Evolutionary conservation across 106 monocot species (phyloP), one percentile per base, ranked within the genome.

Genomic region (Dactylorhiza incarnata): DNA sequence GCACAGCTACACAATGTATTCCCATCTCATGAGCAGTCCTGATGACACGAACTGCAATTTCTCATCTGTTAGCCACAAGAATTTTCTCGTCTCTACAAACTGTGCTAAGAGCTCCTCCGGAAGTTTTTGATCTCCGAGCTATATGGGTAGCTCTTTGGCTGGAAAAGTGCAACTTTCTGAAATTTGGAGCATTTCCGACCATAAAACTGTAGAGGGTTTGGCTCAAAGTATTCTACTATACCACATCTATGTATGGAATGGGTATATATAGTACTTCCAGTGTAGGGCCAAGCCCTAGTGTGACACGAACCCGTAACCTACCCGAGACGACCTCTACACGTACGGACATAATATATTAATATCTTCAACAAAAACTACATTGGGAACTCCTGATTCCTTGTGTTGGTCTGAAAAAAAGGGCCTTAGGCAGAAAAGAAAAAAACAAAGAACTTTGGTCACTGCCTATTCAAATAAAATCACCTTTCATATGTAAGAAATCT

Each of bases 21-120:
- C 95, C 95, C 95, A 95, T 95, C 79, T 95, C 95, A 72, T 95
- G 95, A 72, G 95, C 95, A 76, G 92, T 95, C 66, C 95, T 84
- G 45, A 95, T 95, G 47, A 95, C 95, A 16, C 95, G 82, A 9
- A 95, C 95, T 15, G 95, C 95, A 72, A 95, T 95, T 77, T 95
- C 95, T 45, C 95, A 92, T 90, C 95, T 87, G 61, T 95, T 95
- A 52, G 95, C 92, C 43, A 95, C 83, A 56, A 95, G 92, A 72
- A 95, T 95, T 82, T 95, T 95, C 82, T 88, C 92, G 82, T 87
- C 81, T 63, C 81, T 55, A 65, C 92, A 89, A 16, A 78, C 81
- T 63, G 84, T 80, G 80, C 75, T 53, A 14, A 90, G 84, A 45
- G 81, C 91, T 68, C 87, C 84, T 26, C 89, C 92, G 68, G 75